Percentiles rank a stretch among this genome's conserved stretches.
These are phyloP conservation scores for Lycium ferocissimum DNA, from an alignment of 257 asterid species.

Conservation along the genomic window DNA sequence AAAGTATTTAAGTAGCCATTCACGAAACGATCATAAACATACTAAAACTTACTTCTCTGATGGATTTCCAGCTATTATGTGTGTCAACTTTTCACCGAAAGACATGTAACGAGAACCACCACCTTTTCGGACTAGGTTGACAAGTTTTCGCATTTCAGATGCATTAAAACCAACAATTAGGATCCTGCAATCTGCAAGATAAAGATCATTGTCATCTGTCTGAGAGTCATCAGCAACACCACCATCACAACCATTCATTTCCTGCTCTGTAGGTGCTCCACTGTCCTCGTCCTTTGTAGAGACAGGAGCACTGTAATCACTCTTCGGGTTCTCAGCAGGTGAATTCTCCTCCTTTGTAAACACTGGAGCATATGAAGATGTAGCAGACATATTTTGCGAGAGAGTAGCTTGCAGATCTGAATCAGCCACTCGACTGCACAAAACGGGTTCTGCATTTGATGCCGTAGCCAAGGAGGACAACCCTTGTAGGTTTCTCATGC, in stretches of 20 bases:
- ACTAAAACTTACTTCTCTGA: slow-evolving; percentile 68
- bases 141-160: slow-evolving; percentile 80
- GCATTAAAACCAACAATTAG: slow-evolving; percentile 83
- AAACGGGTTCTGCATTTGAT: slow-evolving; percentile 54
- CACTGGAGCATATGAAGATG: slow-evolving; percentile 56
- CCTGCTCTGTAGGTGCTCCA: slow-evolving; percentile 51
- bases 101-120: slow-evolving; percentile 98
- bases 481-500: slow-evolving; percentile 53
- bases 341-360: slow-evolving; percentile 43
- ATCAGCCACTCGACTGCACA: slow-evolving; percentile 52
- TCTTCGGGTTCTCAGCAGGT: slow-evolving; percentile 49
- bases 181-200: slow-evolving; percentile 92
- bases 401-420: slow-evolving; percentile 54
- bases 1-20: slow-evolving; percentile 8
- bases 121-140: slow-evolving; percentile 87
- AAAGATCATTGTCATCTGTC: slow-evolving; percentile 79
- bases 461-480: slow-evolving; percentile 58
- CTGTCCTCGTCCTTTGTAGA: slow-evolving; percentile 51
- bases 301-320: slow-evolving; percentile 53
- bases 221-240: slow-evolving; percentile 85
- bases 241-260: slow-evolving; percentile 46
- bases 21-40: neutral
- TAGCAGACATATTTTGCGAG: slow-evolving; percentile 42
- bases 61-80: slow-evolving; percentile 86
- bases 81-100: slow-evolving; percentile 81